A percentile compares a stretch with the other conserved stretches of the same genome.
phyloP scores from a whole-genome alignment of 768 basidiomycete species.

The Neoboletus brunneissimus region DNA sequence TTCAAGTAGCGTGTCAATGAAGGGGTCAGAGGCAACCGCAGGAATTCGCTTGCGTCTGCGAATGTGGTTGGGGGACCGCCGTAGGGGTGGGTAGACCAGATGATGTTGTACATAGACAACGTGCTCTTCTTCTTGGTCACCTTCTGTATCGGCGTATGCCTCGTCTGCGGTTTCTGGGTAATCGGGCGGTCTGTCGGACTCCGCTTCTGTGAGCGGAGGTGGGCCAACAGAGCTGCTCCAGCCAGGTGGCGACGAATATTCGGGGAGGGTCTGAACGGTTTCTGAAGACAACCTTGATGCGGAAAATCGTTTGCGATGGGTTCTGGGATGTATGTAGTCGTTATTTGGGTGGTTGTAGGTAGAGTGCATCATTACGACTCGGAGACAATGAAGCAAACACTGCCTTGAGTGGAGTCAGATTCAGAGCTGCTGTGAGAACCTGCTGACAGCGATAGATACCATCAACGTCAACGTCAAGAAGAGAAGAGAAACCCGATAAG shows the following conservation, averaged over 20 bases:
- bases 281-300: conserved; percentile 61
- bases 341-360: conserved; percentile 10
- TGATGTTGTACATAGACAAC: conserved; percentile 23
- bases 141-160: conserved; percentile 67
- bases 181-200: conserved; percentile 67
- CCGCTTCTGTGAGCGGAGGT: conserved; percentile 28
- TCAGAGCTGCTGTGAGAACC: conserved; percentile 14
- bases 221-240: conserved; percentile 16
- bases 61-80: conserved; percentile 24
- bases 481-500: not conserved
- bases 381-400: not conserved
- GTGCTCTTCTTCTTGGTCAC: conserved; percentile 21
- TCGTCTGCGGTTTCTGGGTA: conserved; percentile 78
- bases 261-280: conserved; percentile 61
- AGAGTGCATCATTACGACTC: conserved; percentile 17
- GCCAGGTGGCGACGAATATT: conserved; percentile 48
- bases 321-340: conserved; percentile 27
- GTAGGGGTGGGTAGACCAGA: conserved; percentile 35
- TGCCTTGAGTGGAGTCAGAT: conserved; percentile 11
- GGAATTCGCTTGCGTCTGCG: conserved; percentile 30
- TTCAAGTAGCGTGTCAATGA: conserved; percentile 73
- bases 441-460: conserved; percentile 1
- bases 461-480: conserved; percentile 8
- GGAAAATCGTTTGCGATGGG: conserved; percentile 58
- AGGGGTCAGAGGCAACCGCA: conserved; percentile 44